Base-by-base conservation (phyloP, 2,329 filamentous ascomycete genomes). In the Ophiostoma populinum region DNA sequence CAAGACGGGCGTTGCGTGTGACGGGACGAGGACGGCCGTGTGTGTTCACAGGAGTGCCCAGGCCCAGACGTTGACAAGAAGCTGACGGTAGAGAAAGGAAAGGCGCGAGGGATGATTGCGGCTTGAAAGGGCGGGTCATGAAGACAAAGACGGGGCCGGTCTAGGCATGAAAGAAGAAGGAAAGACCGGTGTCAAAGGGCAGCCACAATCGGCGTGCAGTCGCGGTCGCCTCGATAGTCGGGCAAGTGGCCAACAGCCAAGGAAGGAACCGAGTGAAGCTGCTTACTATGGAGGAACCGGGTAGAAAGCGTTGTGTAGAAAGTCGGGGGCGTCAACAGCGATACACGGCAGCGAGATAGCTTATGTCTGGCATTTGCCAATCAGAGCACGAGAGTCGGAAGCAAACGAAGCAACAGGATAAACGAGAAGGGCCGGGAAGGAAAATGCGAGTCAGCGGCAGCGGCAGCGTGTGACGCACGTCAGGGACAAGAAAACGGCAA, bases 81-180 rank as follows among this genome's bases (percentile, higher is more conserved):
- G 28, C 28, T n/a, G 18, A 30, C 19, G 20, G 28, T 30, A 19
- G 28, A 30, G 20, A 30, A 30, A 20, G 17, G 28, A n/a, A 30
- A 30, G 28, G 16, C 10, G 28, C 28, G 28, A 30, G 13, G 6
- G 5, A 18, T 8, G 28, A 10, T 22, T 22, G 6, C 10, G 21
- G 21, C 10, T 22, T 22, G 21, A 6, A 22, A 21, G 24, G 21
- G 18, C 24, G 3, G n/a, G 5, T 9, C 7, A n/a, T 22, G 17
- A 24, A 16, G 17, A n/a, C 15, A n/a, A 8, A 20, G 7, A 25
- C 24, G n/a, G 15, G 17, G 13, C 2, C 8, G n/a, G n/a, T 11
- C 25, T 6, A 16, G 20, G 19, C n/a, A 15, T 17, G 26, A 5
- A 20, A 22, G 24, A n/a, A n/a, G 24, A 10, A 5, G 12, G 7